Percentiles rank a stretch among this genome's conserved stretches.
These are phyloP conservation scores for Lactarius sanguifluus DNA, from an alignment of 768 basidiomycete genomes.

Conservation along the genomic window DNA sequence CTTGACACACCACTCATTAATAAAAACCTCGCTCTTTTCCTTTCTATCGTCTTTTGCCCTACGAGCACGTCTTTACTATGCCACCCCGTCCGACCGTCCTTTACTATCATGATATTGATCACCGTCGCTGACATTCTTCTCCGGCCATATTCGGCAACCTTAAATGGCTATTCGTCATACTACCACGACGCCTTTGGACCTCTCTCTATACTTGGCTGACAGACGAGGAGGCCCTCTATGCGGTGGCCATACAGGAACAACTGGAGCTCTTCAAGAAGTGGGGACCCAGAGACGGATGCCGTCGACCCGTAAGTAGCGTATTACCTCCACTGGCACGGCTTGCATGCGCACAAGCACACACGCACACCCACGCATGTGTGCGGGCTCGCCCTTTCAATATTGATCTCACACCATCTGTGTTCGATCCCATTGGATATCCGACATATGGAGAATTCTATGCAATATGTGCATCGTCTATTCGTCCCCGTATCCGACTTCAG, in stretches of 20 bases:
- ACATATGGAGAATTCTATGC: conserved; percentile 4
- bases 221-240: conserved; percentile 15
- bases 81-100: not conserved
- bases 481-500: not conserved
- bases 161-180: not conserved
- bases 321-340: too few relatives aligned
- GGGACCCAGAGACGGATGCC: conserved; percentile 3
- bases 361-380: too few relatives aligned
- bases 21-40: too few relatives aligned
- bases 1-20: too few relatives aligned
- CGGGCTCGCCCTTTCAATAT: not conserved
- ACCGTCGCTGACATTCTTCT: not conserved
- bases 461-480: conserved; percentile 1
- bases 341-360: too few relatives aligned
- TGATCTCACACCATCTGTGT: not conserved
- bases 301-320: conserved; percentile 6
- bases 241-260: not conserved
- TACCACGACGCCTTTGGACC: conserved; percentile 7
- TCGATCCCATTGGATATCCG: conserved; percentile 8
- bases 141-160: not conserved
- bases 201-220: conserved; percentile 13
- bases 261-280: conserved; percentile 18
- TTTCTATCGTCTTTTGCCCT: too few relatives aligned
- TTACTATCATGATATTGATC: not conserved
- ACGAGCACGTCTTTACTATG: not conserved